These are phyloP conservation scores for Rubroboletus satanas DNA, from an alignment of 768 basidiomycete genomes.

Conservation along the genomic window DNA sequence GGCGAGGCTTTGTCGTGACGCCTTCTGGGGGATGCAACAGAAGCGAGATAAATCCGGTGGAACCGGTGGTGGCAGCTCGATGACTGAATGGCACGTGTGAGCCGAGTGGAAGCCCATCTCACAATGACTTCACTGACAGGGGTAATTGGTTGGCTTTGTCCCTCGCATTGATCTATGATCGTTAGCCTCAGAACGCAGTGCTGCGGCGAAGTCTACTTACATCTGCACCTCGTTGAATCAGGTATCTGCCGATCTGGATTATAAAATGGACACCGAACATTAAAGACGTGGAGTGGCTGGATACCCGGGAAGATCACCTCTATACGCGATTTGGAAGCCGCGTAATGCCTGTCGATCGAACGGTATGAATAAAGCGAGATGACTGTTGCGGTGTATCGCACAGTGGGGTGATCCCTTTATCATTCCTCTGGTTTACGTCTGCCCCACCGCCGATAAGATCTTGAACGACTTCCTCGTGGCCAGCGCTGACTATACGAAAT, in stretches of 20 bases:
- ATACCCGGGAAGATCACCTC: constrained; percentile 49
- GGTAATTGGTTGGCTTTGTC: constrained; percentile 93
- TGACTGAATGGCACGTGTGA: constrained; percentile 51
- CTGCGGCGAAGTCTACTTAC: constrained; percentile 49
- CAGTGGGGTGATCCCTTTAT: constrained; percentile 83
- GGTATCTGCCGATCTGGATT: constrained; percentile 76
- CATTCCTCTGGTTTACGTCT: constrained; percentile 73
- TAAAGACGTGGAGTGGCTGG: constrained; percentile 18
- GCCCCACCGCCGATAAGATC: constrained; percentile 82
- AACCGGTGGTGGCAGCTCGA: constrained; percentile 94
- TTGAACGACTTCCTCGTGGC: constrained; percentile 67
- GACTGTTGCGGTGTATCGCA: constrained; percentile 34
- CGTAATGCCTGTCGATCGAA: constrained; percentile 67
- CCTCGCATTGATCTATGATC: constrained; percentile 80
- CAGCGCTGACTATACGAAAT: constrained; percentile 63
- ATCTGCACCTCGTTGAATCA: constrained; percentile 87
- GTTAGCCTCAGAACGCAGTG: constrained; percentile 31
- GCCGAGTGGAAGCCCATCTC: neutral
- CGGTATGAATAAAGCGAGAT: constrained; percentile 3
- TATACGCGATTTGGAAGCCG: constrained; percentile 86
- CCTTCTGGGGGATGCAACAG: constrained; percentile 82
- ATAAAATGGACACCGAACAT: constrained; percentile 26
- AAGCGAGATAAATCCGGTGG: constrained; percentile 81
- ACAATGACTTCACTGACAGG: constrained; percentile 45
- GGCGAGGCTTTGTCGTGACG: constrained; percentile 59